phyloP scores from a whole-genome alignment of 495 filamentous ascomycete species.

The Neurospora hispaniola region DNA sequence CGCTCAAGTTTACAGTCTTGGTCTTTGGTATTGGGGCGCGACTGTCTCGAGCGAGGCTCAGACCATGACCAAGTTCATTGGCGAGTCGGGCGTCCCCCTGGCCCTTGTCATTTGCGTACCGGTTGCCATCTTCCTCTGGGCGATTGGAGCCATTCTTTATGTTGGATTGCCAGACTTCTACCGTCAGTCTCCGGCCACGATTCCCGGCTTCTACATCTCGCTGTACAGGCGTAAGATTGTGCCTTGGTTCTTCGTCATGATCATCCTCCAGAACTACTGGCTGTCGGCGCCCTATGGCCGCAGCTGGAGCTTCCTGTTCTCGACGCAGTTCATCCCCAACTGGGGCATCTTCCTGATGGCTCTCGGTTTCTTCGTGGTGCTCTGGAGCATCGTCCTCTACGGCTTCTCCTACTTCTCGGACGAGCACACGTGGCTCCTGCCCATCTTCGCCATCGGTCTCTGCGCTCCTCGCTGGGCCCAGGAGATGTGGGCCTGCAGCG shows the following conservation, averaged over 20 bases:
- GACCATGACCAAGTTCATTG: constrained; percentile 16
- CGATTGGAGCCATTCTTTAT: constrained; percentile 41
- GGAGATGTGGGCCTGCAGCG: constrained; percentile 51
- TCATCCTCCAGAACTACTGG: constrained; percentile 59
- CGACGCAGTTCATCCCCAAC: constrained; percentile 36
- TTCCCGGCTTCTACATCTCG: constrained; percentile 50
- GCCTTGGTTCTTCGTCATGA: constrained; percentile 49
- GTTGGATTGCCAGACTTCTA: constrained; percentile 55
- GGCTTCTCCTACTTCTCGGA: constrained; percentile 40
- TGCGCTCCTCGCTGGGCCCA: constrained; percentile 55
- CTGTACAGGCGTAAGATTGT: constrained; percentile 49
- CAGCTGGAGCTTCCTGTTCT: constrained; percentile 53
- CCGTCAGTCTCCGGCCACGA: constrained; percentile 53
- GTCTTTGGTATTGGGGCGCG: constrained; percentile 59
- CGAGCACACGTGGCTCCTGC: constrained; percentile 52
- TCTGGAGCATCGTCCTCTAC: constrained; percentile 43
- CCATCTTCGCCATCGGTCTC: constrained; percentile 56
- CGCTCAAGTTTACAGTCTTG: constrained; percentile 51
- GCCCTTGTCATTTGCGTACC: constrained; percentile 40
- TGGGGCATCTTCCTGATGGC: constrained; percentile 45
- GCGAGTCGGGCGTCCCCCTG: constrained; percentile 19
- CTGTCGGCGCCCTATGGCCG: constrained; percentile 51
- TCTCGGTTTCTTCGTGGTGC: constrained; percentile 45
- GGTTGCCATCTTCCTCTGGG: constrained; percentile 41
- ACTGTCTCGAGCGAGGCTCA: constrained; percentile 23